Base-by-base conservation (phyloP, 768 basidiomycete genomes). In the Naganishia randhawae region DNA sequence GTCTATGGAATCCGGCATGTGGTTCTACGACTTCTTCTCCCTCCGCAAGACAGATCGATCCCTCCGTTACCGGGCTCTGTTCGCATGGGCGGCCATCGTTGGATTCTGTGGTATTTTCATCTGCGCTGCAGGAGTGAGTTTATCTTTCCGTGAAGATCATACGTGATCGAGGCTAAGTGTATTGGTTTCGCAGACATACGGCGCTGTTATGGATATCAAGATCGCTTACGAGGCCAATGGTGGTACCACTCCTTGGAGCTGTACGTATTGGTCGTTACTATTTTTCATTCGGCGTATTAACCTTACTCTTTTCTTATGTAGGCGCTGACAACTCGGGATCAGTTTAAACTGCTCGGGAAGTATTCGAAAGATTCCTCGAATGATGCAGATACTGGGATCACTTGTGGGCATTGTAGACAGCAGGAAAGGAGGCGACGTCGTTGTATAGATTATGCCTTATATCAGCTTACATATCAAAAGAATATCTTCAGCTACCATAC, bases 1-100 rank as follows among this genome's bases (percentile, higher is more conserved):
- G 72, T 71, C 68, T 1, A 11, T 72, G 14, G 71, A 73, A 63
- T 73, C 71, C 13, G 72, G 62, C 68, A 76, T 78, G 77, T 78
- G 75, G 75, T 70, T 78, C 51, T 73, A 72, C 71, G 72, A 74
- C 61, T 68, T 72, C 66, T 71, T 14, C 35, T 6, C 52, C 35
- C 19, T 50, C 31, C 39, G 63, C 54, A 25, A 39, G 67, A 42
- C 66, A 41, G 16, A 50, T 63, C 69, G 67, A 31, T 19, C 52
- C 3, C 41, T 73, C n/a, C 25, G 63, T 25, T 68, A 57, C 57
- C 32, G 70, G 39, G 63, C 70, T 42, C 19, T 39, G 25, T 67
- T 67, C 32, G 53, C 39, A 1, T 22, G 67, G 31, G 71, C 72
- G 42, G 64, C 68, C 17, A 13, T 70, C 19, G 52, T 69, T n/a